These are phyloP conservation scores for Biscogniauxia sp. DNA, from an alignment of 2,329 filamentous ascomycete genomes.

Conservation along the genomic window DNA sequence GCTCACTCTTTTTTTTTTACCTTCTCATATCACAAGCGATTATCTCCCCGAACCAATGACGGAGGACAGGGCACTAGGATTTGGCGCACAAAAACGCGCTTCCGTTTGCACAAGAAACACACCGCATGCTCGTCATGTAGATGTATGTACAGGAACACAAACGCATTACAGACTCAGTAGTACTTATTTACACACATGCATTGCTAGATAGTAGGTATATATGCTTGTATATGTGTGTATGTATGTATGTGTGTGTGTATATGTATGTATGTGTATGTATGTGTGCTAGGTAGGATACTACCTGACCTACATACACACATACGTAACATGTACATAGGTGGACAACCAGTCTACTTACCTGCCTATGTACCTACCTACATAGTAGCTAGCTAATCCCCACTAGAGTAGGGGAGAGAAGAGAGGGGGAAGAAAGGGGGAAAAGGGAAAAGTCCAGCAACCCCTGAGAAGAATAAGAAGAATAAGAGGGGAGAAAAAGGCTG, in stretches of 20 bases:
- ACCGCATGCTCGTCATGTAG: slow-evolving; percentile 13
- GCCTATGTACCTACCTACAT: no score
- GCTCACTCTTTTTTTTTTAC: slow-evolving; percentile 3
- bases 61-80: slow-evolving; percentile 18
- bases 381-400: slow-evolving; percentile 8
- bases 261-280: slow-evolving; percentile 1
- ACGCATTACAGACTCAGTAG: no score
- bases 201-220: background rate
- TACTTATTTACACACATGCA: slow-evolving; percentile 11
- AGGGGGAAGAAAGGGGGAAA: background rate
- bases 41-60: slow-evolving; percentile 23
- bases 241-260: background rate
- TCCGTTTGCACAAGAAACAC: slow-evolving; percentile 30
- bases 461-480: background rate
- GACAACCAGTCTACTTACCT: no score
- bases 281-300: slow-evolving; percentile 15
- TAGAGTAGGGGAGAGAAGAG: slow-evolving; percentile 1
- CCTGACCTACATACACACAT: slow-evolving; percentile 23
- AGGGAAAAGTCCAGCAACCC: background rate
- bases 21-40: slow-evolving; percentile 15
- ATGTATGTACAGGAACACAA: background rate
- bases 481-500: background rate
- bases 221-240: background rate
- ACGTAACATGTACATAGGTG: slow-evolving; percentile 13
- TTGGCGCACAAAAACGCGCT: slow-evolving; percentile 22